A percentile compares a stretch with the other conserved stretches of the same genome.
These are phyloP conservation scores for Nicotiana rustica DNA, from an alignment of 305 asterid genomes.

Conservation along the genomic window DNA sequence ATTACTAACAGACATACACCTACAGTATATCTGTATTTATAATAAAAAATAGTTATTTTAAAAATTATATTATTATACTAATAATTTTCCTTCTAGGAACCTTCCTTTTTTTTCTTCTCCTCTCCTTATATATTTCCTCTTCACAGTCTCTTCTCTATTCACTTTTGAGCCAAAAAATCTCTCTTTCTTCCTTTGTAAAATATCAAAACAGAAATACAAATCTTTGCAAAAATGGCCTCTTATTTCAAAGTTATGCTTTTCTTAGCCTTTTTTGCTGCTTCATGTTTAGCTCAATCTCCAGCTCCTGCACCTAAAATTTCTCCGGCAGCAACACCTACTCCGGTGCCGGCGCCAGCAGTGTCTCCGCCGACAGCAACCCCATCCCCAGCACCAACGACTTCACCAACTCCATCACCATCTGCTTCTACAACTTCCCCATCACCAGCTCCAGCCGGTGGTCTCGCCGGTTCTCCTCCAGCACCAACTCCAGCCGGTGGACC, in stretches of 20 bases:
- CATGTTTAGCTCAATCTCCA: constrained; percentile 60
- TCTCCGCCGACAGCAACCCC: constrained; percentile 43
- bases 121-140: constrained; percentile 48
- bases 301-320: constrained; percentile 53
- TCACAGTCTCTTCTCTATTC: constrained; percentile 44
- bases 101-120: constrained; percentile 35
- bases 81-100: constrained; percentile 39
- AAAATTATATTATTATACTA: constrained; percentile 16
- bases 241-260: constrained; percentile 45
- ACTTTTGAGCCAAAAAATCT: constrained; percentile 28
- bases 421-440: constrained; percentile 31
- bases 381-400: constrained; percentile 34
- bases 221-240: constrained; percentile 19
- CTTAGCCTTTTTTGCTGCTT: constrained; percentile 49
- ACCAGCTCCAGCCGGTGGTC: background rate
- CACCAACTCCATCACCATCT: constrained; percentile 47
- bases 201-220: constrained; percentile 23
- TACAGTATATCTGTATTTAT: constrained; percentile 38
- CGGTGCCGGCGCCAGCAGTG: constrained; percentile 41
- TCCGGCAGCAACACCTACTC: constrained; percentile 55
- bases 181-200: constrained; percentile 36
- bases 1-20: constrained; percentile 33
- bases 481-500: constrained; percentile 14
- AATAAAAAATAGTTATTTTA: background rate
- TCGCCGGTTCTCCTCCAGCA: constrained; percentile 28